Conservation (phyloP, 2,329 filamentous ascomycete species). For the Aspergillus costaricaensis region DNA sequence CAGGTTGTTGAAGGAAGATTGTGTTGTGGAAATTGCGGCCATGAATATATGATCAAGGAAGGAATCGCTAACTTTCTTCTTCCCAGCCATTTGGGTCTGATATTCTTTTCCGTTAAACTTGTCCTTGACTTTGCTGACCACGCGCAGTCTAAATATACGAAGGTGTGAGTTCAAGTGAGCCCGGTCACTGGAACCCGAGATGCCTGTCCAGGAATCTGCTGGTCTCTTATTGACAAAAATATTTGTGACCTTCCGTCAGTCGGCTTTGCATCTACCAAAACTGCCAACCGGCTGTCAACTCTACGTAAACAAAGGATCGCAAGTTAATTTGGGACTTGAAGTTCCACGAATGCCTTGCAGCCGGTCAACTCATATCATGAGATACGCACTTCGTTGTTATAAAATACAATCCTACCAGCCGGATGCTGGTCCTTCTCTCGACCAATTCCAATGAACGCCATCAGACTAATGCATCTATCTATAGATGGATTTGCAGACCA, state of each 20-base stretch:
- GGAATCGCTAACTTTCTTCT: conserved; percentile 95
- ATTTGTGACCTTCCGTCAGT: neutral
- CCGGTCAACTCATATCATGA: neutral
- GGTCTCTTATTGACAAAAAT: neutral
- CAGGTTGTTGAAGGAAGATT: conserved; percentile 85
- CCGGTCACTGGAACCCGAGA: neutral
- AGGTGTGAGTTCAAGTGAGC: neutral
- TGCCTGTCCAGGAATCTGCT: neutral
- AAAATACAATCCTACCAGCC: neutral
- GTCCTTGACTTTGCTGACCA: neutral
- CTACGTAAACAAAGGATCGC: neutral
- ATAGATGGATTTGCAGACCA: conserved; percentile 1
- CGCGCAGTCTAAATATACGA: neutral
- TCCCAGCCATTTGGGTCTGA: conserved; percentile 76
- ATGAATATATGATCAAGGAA: conserved; percentile 92
- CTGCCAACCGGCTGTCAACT: neutral
- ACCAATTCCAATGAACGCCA: conserved; percentile 6
- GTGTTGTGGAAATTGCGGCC: conserved; percentile 86
- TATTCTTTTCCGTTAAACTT: neutral
- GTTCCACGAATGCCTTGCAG: too few species aligned
- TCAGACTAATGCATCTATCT: conserved; percentile 9
- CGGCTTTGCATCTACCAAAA: neutral
- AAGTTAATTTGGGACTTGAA: neutral
- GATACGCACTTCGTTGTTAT: neutral
- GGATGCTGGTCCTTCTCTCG: neutral